phyloP scores from a whole-genome alignment of 2,329 filamentous ascomycete species.

The Scedosporium apiospermum region DNA sequence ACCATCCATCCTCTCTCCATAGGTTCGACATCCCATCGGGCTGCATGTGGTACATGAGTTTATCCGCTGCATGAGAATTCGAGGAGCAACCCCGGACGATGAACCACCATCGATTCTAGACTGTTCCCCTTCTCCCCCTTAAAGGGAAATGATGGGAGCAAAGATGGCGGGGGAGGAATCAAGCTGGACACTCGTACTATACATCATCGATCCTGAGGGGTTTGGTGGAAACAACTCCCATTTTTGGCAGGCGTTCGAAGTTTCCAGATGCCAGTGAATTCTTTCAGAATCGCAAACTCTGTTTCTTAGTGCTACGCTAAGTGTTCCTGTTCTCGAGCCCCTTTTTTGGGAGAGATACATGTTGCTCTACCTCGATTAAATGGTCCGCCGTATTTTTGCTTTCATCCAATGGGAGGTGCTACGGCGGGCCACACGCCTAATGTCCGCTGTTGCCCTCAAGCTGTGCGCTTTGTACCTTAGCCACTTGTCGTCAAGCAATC shows the following conservation, averaged over 20 bases:
- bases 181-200: no score
- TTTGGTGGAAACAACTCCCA: no score
- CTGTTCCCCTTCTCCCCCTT: no score
- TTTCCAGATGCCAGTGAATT: no score
- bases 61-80: neutral
- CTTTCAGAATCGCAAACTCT: no score
- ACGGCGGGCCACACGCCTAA: neutral
- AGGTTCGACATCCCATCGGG: neutral
- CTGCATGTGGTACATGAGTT: neutral
- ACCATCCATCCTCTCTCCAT: neutral
- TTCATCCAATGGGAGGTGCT: neutral
- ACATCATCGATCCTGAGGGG: no score
- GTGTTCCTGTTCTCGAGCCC: no score
- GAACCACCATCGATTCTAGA: neutral
- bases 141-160: no score
- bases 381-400: neutral
- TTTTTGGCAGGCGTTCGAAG: no score
- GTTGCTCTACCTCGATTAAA: neutral
- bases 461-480: no score
- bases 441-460: neutral
- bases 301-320: no score
- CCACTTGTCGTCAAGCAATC: neutral
- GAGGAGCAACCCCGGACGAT: neutral
- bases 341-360: neutral
- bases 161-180: no score